Evolutionary conservation across 2,329 filamentous ascomycete genomes (phyloP).

Genomic region (Fusarium vanettenii): DNA sequence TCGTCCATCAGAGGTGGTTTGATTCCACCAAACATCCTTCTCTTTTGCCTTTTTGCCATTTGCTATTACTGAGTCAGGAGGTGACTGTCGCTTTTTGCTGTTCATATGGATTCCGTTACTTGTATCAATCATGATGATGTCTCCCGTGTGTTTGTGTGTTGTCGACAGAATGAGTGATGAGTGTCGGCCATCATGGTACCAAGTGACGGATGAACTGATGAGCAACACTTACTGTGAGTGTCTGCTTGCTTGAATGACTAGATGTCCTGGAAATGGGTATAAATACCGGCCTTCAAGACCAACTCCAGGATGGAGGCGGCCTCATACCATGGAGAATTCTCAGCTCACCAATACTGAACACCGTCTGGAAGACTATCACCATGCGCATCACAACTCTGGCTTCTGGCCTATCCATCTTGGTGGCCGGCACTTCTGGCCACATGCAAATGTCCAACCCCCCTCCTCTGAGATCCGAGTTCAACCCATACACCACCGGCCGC

Average conservation of each 20-base stretch:
- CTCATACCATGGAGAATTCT: neutral
- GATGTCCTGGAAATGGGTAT: neutral
- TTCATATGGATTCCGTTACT: neutral
- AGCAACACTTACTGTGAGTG: neutral
- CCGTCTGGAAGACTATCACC: neutral
- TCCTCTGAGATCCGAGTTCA: constrained; percentile 63
- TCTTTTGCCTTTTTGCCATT: neutral
- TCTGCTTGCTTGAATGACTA: neutral
- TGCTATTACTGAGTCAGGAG: neutral
- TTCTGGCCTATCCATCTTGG: neutral
- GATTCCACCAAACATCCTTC: neutral
- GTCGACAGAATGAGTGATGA: neutral
- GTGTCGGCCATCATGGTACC: neutral
- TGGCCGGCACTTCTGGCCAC: constrained; percentile 46
- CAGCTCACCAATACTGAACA: neutral
- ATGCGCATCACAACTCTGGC: neutral
- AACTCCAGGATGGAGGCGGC: neutral
- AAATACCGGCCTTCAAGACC: neutral
- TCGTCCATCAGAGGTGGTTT: constrained; percentile 27
- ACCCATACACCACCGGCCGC: constrained; percentile 55
- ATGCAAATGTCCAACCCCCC: constrained; percentile 64
- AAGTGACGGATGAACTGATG: neutral
- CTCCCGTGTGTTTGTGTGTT: neutral
- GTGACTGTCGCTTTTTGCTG: neutral
- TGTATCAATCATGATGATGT: neutral